Conservation (phyloP, 1,284 basidiomycete species). For the Fomitiporia mediterranea region DNA sequence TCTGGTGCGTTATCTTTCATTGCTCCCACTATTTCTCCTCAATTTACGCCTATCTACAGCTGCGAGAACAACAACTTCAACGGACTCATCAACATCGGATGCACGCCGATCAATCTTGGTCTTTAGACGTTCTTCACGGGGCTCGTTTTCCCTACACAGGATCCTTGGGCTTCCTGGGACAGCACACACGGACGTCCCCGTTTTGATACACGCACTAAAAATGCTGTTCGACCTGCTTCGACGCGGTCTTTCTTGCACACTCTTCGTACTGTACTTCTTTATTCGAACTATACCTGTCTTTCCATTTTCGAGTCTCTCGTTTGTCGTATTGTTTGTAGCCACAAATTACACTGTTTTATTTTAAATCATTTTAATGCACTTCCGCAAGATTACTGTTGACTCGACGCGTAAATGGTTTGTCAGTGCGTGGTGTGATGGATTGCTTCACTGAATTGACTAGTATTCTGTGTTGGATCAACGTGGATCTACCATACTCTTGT, state of each 20-base stretch:
- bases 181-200: not conserved
- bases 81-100: slow-evolving; percentile 23
- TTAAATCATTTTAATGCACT: not conserved
- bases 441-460: no score
- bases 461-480: no score
- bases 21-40: not conserved
- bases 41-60: not conserved
- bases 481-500: no score
- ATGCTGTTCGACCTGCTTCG: not conserved
- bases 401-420: no score
- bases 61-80: slow-evolving; percentile 23
- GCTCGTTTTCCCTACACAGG: not conserved
- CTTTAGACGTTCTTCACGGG: slow-evolving; percentile 3
- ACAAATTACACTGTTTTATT: not conserved
- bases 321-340: not conserved
- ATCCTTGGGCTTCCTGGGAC: not conserved
- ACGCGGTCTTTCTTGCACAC: not conserved
- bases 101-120: slow-evolving; percentile 20
- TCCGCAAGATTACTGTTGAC: no score
- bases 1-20: slow-evolving; percentile 13
- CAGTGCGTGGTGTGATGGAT: no score
- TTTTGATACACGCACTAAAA: not conserved
- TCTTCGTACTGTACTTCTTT: not conserved
- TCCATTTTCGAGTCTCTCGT: slow-evolving; percentile 14
- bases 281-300: not conserved